These are phyloP conservation scores for Detonula confervacea DNA, from an alignment of 352 stramenopile species.

Conservation along the genomic window DNA sequence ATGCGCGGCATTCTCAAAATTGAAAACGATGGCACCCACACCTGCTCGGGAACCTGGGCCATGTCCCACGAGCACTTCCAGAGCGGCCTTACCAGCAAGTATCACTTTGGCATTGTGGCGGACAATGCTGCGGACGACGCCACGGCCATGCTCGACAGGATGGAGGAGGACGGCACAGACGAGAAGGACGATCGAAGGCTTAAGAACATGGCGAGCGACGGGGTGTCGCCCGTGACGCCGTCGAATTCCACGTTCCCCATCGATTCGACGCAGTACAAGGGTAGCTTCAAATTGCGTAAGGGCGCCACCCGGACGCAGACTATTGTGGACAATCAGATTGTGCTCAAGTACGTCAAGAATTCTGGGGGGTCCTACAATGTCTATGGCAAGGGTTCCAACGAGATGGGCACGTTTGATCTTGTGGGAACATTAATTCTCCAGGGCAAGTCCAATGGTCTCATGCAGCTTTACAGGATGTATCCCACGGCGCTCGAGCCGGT, in stretches of 20 bases:
- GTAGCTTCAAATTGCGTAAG: conserved; percentile 79
- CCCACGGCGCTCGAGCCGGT: not conserved
- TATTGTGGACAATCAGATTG: conserved; percentile 79
- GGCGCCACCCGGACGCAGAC: conserved; percentile 57
- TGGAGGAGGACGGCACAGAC: conserved; percentile 32
- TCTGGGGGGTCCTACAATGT: conserved; percentile 78
- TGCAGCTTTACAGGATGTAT: conserved; percentile 83
- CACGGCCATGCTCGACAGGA: conserved; percentile 43
- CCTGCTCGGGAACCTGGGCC: conserved; percentile 78
- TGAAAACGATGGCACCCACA: conserved; percentile 74
- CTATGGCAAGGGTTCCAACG: conserved; percentile 80
- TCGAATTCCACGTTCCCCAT: conserved; percentile 69
- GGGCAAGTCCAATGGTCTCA: conserved; percentile 69
- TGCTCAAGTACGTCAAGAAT: conserved; percentile 85
- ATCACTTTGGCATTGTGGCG: conserved; percentile 73
- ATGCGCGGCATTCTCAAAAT: conserved; percentile 78
- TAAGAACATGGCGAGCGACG: conserved; percentile 11
- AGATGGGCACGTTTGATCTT: conserved; percentile 78
- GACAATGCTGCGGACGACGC: conserved; percentile 64
- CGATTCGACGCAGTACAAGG: conserved; percentile 81
- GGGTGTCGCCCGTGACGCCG: conserved; percentile 31
- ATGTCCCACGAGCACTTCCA: conserved; percentile 76
- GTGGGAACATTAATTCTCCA: conserved; percentile 73
- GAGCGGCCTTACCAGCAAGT: conserved; percentile 68
- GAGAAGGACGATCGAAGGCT: conserved; percentile 34